A percentile compares a stretch with the other conserved stretches of the same genome.
phyloP scores from a whole-genome alignment of 1,139 yeast species.

The Yamadazyma pseudoaaseri region DNA sequence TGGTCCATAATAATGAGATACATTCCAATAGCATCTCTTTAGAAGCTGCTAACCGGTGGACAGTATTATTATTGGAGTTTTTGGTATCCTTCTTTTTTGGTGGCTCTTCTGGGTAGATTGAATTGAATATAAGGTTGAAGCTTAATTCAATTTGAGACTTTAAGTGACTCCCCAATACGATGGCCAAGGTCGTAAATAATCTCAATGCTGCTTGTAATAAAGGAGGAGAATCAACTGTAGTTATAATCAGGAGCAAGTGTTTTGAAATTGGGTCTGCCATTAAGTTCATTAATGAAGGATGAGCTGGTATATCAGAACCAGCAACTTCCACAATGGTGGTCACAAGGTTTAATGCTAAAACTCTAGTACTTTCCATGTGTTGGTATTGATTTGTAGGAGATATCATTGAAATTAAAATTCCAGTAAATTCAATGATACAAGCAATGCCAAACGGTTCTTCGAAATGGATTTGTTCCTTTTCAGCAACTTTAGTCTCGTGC shows the following conservation, averaged over 20 bases:
- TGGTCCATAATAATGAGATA: conserved; percentile 77
- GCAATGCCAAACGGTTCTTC: conserved; percentile 62
- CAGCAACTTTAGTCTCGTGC: background rate
- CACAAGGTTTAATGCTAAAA: conserved; percentile 75
- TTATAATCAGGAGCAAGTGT: conserved; percentile 75
- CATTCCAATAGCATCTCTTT: conserved; percentile 86
- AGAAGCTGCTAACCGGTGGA: conserved; percentile 31
- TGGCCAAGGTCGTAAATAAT: conserved; percentile 65
- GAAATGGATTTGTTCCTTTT: conserved; percentile 1
- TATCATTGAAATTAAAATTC: conserved; percentile 77
- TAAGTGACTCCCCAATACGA: conserved; percentile 56
- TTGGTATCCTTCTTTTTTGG: conserved; percentile 19
- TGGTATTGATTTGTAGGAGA: conserved; percentile 81
- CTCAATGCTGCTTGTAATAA: conserved; percentile 75
- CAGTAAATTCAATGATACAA: conserved; percentile 66
- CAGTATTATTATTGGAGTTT: conserved; percentile 23
- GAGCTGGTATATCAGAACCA: conserved; percentile 65
- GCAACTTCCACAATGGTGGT: conserved; percentile 81
- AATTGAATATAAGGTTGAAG: conserved; percentile 54
- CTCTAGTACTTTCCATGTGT: conserved; percentile 84
- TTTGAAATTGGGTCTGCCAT: conserved; percentile 81
- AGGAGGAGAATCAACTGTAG: conserved; percentile 65
- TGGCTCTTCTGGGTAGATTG: conserved; percentile 39
- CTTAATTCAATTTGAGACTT: conserved; percentile 71
- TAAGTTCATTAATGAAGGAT: conserved; percentile 64